Evolutionary conservation across 2,329 filamentous ascomycete species (phyloP).

Genomic region (Fusarium nodosum): DNA sequence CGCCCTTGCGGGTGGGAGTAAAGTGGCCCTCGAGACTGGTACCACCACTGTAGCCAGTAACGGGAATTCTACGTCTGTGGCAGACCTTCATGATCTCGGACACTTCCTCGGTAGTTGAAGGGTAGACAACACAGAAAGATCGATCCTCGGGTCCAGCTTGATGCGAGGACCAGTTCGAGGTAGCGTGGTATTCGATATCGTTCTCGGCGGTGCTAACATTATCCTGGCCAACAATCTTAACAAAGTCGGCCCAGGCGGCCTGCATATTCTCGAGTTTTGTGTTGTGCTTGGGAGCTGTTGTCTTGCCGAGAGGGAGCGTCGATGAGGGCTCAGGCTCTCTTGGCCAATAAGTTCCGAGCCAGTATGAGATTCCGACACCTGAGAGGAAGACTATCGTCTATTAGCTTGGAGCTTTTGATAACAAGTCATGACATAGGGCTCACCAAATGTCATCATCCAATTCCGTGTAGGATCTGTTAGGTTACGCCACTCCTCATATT

Average conservation of each 20-base stretch:
- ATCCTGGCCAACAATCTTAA: conserved; percentile 72
- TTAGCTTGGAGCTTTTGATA: conserved; percentile 11
- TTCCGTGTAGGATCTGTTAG: conserved; percentile 60
- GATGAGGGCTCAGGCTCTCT: conserved; percentile 66
- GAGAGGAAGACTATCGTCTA: conserved; percentile 64
- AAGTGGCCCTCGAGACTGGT: conserved; percentile 93
- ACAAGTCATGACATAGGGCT: conserved; percentile 34
- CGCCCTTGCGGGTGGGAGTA: conserved; percentile 82
- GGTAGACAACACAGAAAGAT: conserved; percentile 81
- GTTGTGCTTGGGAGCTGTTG: conserved; percentile 68
- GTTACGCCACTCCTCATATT: conserved; percentile 61
- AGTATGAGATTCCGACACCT: conserved; percentile 68
- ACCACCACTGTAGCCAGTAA: conserved; percentile 88
- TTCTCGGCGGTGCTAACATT: conserved; percentile 72
- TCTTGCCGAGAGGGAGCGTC: conserved; percentile 69
- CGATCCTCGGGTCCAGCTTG: conserved; percentile 62
- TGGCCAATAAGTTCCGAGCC: conserved; percentile 68
- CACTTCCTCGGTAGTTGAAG: conserved; percentile 83
- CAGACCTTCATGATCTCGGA: conserved; percentile 91
- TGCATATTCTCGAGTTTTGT: conserved; percentile 73
- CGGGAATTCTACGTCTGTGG: conserved; percentile 82
- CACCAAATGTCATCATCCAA: conserved; percentile 69
- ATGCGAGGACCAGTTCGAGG: conserved; percentile 75
- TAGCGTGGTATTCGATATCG: conserved; percentile 69
- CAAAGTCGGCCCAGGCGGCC: conserved; percentile 78